Evolutionary conservation across 768 basidiomycete genomes (phyloP), one percentile per base, ranked within the genome.

Genomic region (Leccinum olivaceopallidum): DNA sequence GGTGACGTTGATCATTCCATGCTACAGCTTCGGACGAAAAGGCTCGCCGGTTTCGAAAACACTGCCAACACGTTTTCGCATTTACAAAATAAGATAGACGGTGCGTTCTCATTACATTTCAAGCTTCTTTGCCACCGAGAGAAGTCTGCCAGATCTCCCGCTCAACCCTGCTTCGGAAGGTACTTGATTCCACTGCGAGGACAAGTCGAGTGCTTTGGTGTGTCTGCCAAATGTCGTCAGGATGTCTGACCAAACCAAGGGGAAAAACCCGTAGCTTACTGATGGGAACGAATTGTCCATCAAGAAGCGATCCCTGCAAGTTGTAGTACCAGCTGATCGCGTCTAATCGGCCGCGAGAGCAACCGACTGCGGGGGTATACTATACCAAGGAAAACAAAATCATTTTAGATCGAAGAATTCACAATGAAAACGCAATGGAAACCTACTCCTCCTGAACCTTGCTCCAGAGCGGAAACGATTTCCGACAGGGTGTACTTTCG

Each of bases 301-400:
- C 86, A 54, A 89, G 77, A 26, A 85, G 65, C 30, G 86, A 87
- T 34, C 89, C 88, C 66, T 79, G 78, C 63, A 88, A 61, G 69
- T 89, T 80, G 73, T 83, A 87, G 69, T 87, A 88, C 79, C 81
- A 89, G 51, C 78, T 80, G 57, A 88, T 81, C 53, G 75, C 60
- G 56, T 76, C 75, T 56, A 87, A 62, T 44, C 52, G 71, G 24
- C 67, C 69, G 6, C 71, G 72, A 7, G 69, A 57, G 70, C 85
- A 87, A 59, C 79, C 73, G 13, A 87, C 70, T 1, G 76, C 71
- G 1, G 86, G 84, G 2, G 80, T 85, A 54, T 80, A 76, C 81
- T 84, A 37, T 6, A 48, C 34, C 30, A 30, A 30, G 2, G 2
- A 55, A 36, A 47, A 20, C 50, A 24, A 14, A 1, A 32, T 6